Evolutionary conservation across 768 basidiomycete genomes (phyloP), one percentile per base, ranked within the genome.

Genomic region (Termitomyces titanicus): DNA sequence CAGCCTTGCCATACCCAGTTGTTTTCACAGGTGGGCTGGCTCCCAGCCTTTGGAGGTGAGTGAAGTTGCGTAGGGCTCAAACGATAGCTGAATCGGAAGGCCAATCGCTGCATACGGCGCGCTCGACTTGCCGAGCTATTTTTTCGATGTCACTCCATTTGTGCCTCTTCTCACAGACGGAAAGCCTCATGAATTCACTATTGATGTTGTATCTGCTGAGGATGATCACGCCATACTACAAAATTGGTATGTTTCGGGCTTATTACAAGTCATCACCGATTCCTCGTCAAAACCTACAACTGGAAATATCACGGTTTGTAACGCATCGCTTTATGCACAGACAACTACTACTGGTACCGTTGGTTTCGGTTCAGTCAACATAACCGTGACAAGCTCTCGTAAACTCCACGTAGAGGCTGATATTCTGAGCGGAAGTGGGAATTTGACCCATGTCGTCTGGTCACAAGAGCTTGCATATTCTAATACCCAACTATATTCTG

Each of bases 241-340:
- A 57, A 91, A 90, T 64, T 92, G 90, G 91, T 88, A 81, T 63
- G 81, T 91, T 25, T 89, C 88, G 3, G 90, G 87, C 1, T 60
- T 74, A 5, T 68, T 92, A 6, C 88, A 92, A 65, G 84, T 89
- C 45, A 68, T 85, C 56, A 83, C 82, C 1, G 86, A 89, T 64
- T 67, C 81, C 8, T 88, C 88, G 29, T 69, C 74, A 1, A 63
- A 67, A 40, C 86, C 75, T 3, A 91, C 90, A 2, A 88, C 82
- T 1, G 90, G 90, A 27, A 77, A 73, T 27, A 88, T 92, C 54
- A 83, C 78, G 0, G 61, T 63, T 9, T 86, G 89, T 61, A 68
- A 77, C 17, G 88, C 73, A 29, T 68, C 80, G 11, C 79, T 80
- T 0, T 89, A 83, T 59, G 84, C 88, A 3, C 56, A 68, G 39